These are phyloP conservation scores for Candida tallmaniae DNA, from an alignment of 805 yeast genomes.

Conservation along the genomic window DNA sequence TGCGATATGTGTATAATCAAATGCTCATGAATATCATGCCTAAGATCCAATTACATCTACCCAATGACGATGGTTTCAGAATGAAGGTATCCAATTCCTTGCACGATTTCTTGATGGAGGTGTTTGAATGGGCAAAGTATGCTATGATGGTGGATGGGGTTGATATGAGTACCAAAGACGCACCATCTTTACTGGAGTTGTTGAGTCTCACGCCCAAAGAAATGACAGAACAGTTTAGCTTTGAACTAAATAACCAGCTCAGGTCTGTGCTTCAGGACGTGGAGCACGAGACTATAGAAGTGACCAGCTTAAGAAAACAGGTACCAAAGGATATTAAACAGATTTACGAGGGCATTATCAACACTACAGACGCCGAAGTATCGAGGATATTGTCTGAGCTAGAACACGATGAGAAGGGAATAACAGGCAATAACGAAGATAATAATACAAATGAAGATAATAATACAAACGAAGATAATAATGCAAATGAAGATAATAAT, in stretches of 20 bases:
- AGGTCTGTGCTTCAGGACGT: slow-evolving; percentile 54
- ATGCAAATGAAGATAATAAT: slow-evolving; percentile 1
- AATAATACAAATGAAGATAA: background rate
- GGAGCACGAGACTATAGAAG: slow-evolving; percentile 56
- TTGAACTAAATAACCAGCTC: slow-evolving; percentile 54
- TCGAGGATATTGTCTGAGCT: slow-evolving; percentile 20
- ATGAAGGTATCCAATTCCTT: slow-evolving; percentile 39
- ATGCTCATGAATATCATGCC: slow-evolving; percentile 37
- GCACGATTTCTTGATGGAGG: slow-evolving; percentile 43
- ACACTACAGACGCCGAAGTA: slow-evolving; percentile 27
- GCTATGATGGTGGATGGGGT: slow-evolving; percentile 58
- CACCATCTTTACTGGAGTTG: slow-evolving; percentile 19
- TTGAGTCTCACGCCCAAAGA: slow-evolving; percentile 26
- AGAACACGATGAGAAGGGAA: slow-evolving; percentile 6
- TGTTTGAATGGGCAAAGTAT: slow-evolving; percentile 54
- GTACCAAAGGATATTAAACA: slow-evolving; percentile 42
- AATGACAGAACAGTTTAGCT: slow-evolving; percentile 68
- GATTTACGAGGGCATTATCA: slow-evolving; percentile 31
- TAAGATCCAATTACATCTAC: slow-evolving; percentile 48
- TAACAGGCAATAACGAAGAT: background rate
- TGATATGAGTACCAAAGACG: slow-evolving; percentile 20
- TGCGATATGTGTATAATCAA: slow-evolving; percentile 44
- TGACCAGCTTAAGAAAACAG: slow-evolving; percentile 51
- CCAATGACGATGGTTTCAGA: slow-evolving; percentile 44
- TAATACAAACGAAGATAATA: background rate